A percentile compares a stretch with the other conserved stretches of the same genome.
Evolutionary conservation across 164 flowering plant species (phyloP).

Genomic region (Cinnamomum micranthum): DNA sequence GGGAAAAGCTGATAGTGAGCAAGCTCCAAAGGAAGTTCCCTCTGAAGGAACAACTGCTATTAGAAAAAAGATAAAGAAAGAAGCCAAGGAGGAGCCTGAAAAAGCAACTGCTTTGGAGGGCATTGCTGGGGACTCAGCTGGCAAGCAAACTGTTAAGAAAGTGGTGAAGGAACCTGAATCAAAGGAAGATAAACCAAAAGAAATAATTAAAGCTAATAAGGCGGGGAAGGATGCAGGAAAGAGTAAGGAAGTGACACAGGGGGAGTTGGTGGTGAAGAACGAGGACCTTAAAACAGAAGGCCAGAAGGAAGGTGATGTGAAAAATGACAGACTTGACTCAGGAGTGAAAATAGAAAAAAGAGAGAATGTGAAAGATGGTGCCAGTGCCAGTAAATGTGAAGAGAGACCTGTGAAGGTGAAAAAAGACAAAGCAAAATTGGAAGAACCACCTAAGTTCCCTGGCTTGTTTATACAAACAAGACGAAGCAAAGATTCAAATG

Average conservation of each 20-base stretch:
- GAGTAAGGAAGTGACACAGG: background rate
- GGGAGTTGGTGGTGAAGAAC: background rate
- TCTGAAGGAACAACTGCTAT: conserved; percentile 26
- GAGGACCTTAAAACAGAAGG: background rate
- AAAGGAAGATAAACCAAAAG: background rate
- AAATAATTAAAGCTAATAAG: background rate
- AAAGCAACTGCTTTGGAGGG: conserved; percentile 32
- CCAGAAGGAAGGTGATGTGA: background rate
- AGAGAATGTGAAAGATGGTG: background rate
- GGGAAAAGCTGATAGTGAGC: conserved; percentile 18
- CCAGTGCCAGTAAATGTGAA: background rate
- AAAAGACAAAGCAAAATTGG: conserved; percentile 54
- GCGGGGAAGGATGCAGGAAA: background rate
- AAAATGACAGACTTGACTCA: background rate
- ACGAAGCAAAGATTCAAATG: conserved; percentile 63
- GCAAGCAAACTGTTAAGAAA: conserved; percentile 22
- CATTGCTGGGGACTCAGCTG: conserved; percentile 47
- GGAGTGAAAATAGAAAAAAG: background rate
- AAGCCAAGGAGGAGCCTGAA: conserved; percentile 45
- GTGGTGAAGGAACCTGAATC: background rate
- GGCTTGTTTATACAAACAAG: conserved; percentile 78
- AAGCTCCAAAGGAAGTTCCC: conserved; percentile 31
- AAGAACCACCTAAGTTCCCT: conserved; percentile 80
- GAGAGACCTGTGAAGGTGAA: background rate
- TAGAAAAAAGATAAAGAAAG: conserved; percentile 49